Evolutionary conservation across 495 filamentous ascomycete genomes (phyloP).

Genomic region (Trichoderma gamsii): DNA sequence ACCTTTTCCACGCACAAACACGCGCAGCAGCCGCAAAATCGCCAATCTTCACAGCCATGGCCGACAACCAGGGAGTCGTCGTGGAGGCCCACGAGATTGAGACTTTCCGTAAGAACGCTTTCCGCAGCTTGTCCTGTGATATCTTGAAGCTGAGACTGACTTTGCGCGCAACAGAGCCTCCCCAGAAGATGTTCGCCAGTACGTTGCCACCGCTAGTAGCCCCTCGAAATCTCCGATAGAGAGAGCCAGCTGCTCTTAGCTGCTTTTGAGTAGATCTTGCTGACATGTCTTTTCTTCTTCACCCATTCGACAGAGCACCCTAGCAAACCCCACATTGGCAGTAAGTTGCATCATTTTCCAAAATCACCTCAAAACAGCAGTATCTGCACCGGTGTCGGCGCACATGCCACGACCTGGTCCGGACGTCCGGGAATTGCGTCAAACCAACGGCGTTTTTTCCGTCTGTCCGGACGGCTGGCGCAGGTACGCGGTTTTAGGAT

Average conservation of each 20-base stretch:
- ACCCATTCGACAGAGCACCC: constrained; percentile 43
- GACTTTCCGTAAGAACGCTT: constrained; percentile 59
- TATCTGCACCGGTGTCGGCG: constrained; percentile 11
- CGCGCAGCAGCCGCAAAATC: not conserved
- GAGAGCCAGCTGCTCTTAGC: not conserved
- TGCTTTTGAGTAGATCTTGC: not conserved
- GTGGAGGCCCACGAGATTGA: constrained; percentile 79
- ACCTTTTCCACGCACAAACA: not conserved
- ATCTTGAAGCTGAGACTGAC: constrained; percentile 19
- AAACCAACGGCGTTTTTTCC: constrained; percentile 5
- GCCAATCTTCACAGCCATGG: constrained; percentile 20
- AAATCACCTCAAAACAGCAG: not conserved
- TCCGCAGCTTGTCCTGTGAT: not conserved
- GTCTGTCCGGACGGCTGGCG: constrained; percentile 4
- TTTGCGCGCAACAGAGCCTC: constrained; percentile 36
- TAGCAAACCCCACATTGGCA: constrained; percentile 49
- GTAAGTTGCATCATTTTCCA: constrained; percentile 33
- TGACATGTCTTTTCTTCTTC: constrained; percentile 13
- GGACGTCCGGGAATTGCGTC: constrained; percentile 8
- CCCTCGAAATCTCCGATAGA: constrained; percentile 10
- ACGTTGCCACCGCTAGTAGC: constrained; percentile 28
- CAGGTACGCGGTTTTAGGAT: not conserved
- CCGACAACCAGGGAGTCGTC: constrained; percentile 58
- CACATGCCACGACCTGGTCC: not conserved
- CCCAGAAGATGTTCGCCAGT: constrained; percentile 58